Base-by-base conservation (phyloP, 257 asterid genomes). In the Solanum ossicruentum region DNA sequence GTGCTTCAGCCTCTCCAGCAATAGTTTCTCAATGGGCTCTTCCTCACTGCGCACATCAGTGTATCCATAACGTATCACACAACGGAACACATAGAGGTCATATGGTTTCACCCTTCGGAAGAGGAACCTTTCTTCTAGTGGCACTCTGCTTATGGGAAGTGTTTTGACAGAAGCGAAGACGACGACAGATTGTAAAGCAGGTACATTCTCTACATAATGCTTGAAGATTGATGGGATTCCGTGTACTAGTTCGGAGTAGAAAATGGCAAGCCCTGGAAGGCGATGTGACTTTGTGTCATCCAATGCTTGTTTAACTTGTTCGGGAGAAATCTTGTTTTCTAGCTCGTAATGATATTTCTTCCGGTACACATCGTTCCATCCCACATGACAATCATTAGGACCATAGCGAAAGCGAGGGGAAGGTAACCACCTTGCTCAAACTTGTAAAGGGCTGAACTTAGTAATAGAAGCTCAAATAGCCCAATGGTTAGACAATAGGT, bases 21-120 rank as follows among this genome's bases (percentile, higher is more conserved):
- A 56, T 85, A 88, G 0, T 0, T 20, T 36, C 26, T 93, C 97
- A 17, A 93, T 88, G 0, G 90, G 75, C 67, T 83, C 95, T 32
- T 88, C 85, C 86, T 87, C 93, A 1, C 71, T 75, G 2, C 89
- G 87, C 10, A 52, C 82, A 10, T 92, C 97, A 8, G 75, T 88
- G 85, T 92, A 92, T 2, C 97, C 95, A n/a, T 91, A 91, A 8
- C 97, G 87, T 12, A 92, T 91, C 20, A 91, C 93, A 81, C 97
- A 93, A 0, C 93, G 88, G 7, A 86, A 93, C 36, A 93, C 91
- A 0, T 85, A 84, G 1, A 91, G 86, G 1, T 88, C 89, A 26
- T 86, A 56, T 4, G 93, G 94, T 10, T 88, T 83, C 4, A 92
- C 95, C 51, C 91, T 79, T 0, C 92, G 90, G 39, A 92, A 93